These are phyloP conservation scores for Yamadazyma takamatsuzukensis DNA, from an alignment of 805 yeast species.

Conservation along the genomic window DNA sequence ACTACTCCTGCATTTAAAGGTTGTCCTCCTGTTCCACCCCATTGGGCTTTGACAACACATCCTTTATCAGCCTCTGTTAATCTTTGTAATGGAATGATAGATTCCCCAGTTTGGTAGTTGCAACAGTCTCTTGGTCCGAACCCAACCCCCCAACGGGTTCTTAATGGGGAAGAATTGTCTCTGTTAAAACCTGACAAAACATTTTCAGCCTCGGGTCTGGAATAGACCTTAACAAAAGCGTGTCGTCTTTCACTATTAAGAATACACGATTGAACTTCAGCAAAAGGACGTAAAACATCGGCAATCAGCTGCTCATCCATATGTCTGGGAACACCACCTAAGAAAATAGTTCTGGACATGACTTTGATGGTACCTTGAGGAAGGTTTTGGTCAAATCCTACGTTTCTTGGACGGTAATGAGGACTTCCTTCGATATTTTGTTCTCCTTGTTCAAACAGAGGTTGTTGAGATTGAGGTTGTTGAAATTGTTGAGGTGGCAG, in stretches of 20 bases:
- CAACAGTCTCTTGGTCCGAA: constrained; percentile 98
- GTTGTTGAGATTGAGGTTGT: constrained; percentile 1
- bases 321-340: constrained; percentile 86
- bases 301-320: constrained; percentile 77
- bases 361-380: constrained; percentile 82
- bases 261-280: constrained; percentile 88
- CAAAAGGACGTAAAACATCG: constrained; percentile 72
- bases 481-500: constrained; percentile 1
- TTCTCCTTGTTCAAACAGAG: constrained; percentile 44
- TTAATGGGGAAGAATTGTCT: constrained; percentile 58
- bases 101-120: constrained; percentile 86
- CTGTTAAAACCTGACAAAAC: constrained; percentile 71
- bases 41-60: constrained; percentile 87
- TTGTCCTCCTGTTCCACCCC: constrained; percentile 96
- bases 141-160: constrained; percentile 99
- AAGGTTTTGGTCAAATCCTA: constrained; percentile 63
- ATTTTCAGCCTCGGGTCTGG: constrained; percentile 86
- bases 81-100: constrained; percentile 81
- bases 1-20: constrained; percentile 75
- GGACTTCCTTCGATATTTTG: constrained; percentile 66
- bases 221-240: constrained; percentile 92
- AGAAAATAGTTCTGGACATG: constrained; percentile 82
- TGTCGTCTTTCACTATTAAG: constrained; percentile 87
- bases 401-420: constrained; percentile 72
- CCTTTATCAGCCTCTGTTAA: constrained; percentile 90